These are phyloP conservation scores for Pichia manshurica DNA, from an alignment of 805 yeast genomes.

Conservation along the genomic window DNA sequence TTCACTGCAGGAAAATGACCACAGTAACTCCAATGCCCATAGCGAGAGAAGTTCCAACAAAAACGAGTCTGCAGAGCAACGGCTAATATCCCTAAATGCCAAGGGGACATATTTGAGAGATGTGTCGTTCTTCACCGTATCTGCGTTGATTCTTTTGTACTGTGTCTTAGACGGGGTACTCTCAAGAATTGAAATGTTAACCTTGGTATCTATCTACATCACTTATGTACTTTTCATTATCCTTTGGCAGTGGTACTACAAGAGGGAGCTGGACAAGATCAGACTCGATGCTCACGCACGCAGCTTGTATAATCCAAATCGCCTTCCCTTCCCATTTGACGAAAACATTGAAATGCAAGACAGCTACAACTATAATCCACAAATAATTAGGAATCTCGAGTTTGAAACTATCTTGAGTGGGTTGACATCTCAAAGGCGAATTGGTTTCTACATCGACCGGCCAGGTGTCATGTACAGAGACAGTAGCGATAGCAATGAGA, in stretches of 20 bases:
- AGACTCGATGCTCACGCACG: constrained; percentile 24
- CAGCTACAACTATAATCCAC: constrained; percentile 27
- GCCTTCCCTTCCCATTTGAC: constrained; percentile 16
- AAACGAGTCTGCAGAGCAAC: background rate
- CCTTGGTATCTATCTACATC: constrained; percentile 52
- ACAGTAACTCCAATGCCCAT: background rate
- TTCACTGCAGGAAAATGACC: background rate
- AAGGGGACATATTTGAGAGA: constrained; percentile 56
- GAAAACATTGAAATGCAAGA: constrained; percentile 27
- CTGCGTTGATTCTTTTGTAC: constrained; percentile 43
- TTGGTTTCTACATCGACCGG: constrained; percentile 13
- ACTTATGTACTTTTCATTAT: constrained; percentile 52
- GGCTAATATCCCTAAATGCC: constrained; percentile 26
- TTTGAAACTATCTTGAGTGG: constrained; percentile 25
- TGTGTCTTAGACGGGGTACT: constrained; percentile 50
- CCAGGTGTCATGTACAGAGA: constrained; percentile 14
- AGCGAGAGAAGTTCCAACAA: background rate
- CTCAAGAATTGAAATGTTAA: constrained; percentile 45
- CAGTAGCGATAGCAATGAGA: constrained; percentile 1
- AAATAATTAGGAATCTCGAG: constrained; percentile 24
- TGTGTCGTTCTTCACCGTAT: constrained; percentile 46
- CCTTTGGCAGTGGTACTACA: constrained; percentile 35
- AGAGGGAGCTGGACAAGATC: constrained; percentile 15
- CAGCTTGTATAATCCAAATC: constrained; percentile 24
- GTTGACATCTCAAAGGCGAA: constrained; percentile 20